Base-by-base conservation (phyloP, 768 basidiomycete genomes). In the Termitomyces sp. region DNA sequence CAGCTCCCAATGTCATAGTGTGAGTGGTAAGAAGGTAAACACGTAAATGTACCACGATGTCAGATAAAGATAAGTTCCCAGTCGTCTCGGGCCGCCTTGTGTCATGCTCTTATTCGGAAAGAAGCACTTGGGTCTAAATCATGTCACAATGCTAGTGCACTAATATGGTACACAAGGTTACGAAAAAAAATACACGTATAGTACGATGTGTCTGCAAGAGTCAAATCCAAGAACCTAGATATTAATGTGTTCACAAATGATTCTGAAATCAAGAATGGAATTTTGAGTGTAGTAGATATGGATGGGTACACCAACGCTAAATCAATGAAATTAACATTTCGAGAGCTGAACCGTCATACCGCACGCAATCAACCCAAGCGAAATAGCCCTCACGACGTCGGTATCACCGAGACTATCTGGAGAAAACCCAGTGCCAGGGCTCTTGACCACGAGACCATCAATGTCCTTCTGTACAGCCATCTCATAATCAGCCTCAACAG, bases 311-410 rank as follows among this genome's bases (percentile, higher is more conserved):
- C 13, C 32, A 49, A 24, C 12, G 22, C 22, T 14, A 20, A 14
- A 40, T n/a, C n/a, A 32, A 49, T 38, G 35, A 28, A 10, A 28
- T 60, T 42, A 55, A 42, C 28, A 46, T 26, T 44, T 42, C 44
- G 61, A 59, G 28, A 64, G 36, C 43, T 62, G 57, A 24, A 64
- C 63, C 13, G 51, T 53, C 50, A 65, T 51, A 47, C 66, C 67
- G 53, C 67, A 66, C 33, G 65, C 66, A 46, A 56, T 56, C 32
- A 68, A 54, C 10, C 63, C 59, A 45, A 66, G 54, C 24, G 56
- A 42, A 60, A 71, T 67, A 42, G 63, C 69, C 45, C 69, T 61
- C n/a, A 59, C 59, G 18, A 71, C 61, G 54, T 69, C 66, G 6
- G 42, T 51, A 20, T 71, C 68, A 36, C 38, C 55, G 26, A 69